A percentile compares a stretch with the other conserved stretches of the same genome.
Conservation (phyloP, 352 stramenopile species). For the Pythium apleroticum region DNA sequence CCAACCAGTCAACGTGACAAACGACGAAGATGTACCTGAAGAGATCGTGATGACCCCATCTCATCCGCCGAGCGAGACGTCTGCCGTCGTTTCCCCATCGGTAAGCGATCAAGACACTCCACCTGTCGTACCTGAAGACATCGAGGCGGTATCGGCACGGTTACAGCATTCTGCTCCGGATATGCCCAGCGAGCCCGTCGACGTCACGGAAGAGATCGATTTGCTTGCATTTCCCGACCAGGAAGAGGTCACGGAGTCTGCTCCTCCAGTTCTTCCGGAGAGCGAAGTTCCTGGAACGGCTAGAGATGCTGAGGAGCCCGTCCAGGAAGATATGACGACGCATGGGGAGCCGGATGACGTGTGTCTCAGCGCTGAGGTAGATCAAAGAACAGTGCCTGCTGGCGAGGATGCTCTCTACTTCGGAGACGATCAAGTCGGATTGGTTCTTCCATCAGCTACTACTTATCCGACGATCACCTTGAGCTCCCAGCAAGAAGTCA, state of each 20-base stretch:
- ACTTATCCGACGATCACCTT: not conserved
- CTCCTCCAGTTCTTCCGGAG: not conserved
- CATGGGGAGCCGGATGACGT: not conserved
- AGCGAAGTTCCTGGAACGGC: not conserved
- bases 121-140: constrained; percentile 1
- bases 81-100: not conserved
- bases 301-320: not conserved
- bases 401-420: not conserved
- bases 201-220: not conserved
- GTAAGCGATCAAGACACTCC: not conserved
- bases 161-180: not conserved
- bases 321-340: not conserved
- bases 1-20: not conserved
- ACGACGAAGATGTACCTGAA: not conserved
- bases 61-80: not conserved
- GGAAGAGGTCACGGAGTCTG: constrained; percentile 1
- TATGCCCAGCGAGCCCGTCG: not conserved
- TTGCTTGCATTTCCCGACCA: not conserved
- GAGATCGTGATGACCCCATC: not conserved
- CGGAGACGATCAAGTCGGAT: not conserved
- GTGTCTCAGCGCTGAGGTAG: not conserved
- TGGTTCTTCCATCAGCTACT: not conserved
- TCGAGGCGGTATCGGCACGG: not conserved
- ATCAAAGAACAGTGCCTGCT: too few relatives aligned
- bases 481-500: not conserved